Evolutionary conservation across 1,284 basidiomycete species (phyloP).

Genomic region (Erythrobasidium hasegawianum): DNA sequence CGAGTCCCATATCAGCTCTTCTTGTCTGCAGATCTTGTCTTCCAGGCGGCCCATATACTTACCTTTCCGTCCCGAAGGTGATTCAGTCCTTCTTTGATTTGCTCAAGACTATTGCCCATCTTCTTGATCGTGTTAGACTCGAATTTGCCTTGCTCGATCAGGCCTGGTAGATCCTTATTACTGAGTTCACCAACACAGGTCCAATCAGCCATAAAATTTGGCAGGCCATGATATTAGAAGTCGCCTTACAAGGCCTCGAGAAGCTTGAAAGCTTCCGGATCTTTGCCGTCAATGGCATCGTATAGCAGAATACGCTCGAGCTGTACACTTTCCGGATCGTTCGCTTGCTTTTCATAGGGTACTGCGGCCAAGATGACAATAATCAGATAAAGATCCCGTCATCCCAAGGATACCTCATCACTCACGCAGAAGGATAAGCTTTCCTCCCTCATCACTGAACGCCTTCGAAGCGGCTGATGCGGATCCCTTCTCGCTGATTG

Average conservation of each 20-base stretch:
- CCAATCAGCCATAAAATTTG: too few species aligned
- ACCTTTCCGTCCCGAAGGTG: slow-evolving; percentile 35
- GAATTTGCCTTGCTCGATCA: slow-evolving; percentile 38
- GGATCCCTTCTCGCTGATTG: slow-evolving; percentile 39
- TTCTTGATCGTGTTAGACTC: slow-evolving; percentile 38
- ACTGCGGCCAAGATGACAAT: background rate
- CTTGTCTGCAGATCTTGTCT: background rate
- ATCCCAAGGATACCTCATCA: too few species aligned
- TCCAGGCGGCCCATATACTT: background rate
- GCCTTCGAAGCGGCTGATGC: slow-evolving; percentile 28
- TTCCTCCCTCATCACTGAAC: slow-evolving; percentile 29
- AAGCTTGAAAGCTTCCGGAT: slow-evolving; percentile 9
- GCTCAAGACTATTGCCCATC: slow-evolving; percentile 36
- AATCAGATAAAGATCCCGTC: too few species aligned
- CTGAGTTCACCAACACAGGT: too few species aligned
- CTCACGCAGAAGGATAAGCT: slow-evolving; percentile 34
- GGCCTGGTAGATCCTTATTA: slow-evolving; percentile 20
- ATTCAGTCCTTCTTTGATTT: slow-evolving; percentile 37
- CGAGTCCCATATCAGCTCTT: too few species aligned
- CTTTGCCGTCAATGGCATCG: slow-evolving; percentile 1
- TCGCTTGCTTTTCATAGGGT: slow-evolving; percentile 8
- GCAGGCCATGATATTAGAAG: too few species aligned
- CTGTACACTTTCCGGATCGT: slow-evolving; percentile 6
- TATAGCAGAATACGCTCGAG: slow-evolving; percentile 3
- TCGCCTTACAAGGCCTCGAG: slow-evolving; percentile 34